Base-by-base conservation (phyloP, 306 rosid species). In the Cucurbita maxima region DNA sequence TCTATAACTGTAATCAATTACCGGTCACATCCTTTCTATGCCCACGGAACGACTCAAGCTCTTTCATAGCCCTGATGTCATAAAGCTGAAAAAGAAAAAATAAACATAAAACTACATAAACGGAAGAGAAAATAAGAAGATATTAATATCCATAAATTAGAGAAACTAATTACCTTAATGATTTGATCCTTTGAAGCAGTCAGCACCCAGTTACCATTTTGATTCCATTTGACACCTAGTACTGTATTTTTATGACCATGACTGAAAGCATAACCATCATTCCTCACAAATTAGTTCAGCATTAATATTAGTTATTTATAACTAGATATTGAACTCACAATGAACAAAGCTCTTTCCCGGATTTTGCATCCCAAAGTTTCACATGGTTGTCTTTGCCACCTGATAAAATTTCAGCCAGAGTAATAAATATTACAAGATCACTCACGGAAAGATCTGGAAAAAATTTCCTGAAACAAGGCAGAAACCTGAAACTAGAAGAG, bases 381-480 rank as follows among this genome's bases (percentile, higher is more conserved):
- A 94, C 98, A 58, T 90, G 96, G 79, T 82, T 87, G 85, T 90
- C 98, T 84, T 94, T 94, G 75, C 98, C 98, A 79, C 98, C 98
- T 94, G 77, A 3, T 72, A 59, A 58, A 16, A 44, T 43, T 50
- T 68, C 83, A 74, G 76, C 61, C 73, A 79, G 51, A 44, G 41
- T 7, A 18, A 77, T 78, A 69, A 54, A 58, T 77, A 80, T 72
- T 66, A 3, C 10, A 59, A 38, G 34, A 72, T 63, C 63, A 54
- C 13, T 5, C 67, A 44, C 38, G 64, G 8, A 37, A 63, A 52
- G 56, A 73, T 72, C 64, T 76, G 36, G 54, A 78, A 70, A 76
- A 77, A 75, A 44, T 70, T 74, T 51, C 43, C 22, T 59, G 77
- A 51, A 51, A 58, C 79, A 67, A 61, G 77, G 72, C 67, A 77